These are phyloP conservation scores for Candida methanosorbosa DNA, from an alignment of 805 yeast genomes.

Conservation along the genomic window DNA sequence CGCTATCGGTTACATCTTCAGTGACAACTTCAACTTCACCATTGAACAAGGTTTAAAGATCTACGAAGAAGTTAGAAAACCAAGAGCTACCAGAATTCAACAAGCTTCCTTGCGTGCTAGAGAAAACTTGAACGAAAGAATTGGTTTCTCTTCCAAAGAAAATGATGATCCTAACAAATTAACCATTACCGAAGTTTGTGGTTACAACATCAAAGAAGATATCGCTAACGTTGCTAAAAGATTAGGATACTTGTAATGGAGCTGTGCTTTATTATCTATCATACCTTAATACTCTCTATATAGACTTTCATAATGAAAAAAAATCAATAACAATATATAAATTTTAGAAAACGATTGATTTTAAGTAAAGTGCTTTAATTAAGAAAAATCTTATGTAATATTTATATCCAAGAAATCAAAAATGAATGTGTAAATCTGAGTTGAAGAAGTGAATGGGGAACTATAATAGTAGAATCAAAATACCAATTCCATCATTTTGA, in stretches of 20 bases:
- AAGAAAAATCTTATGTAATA: too few relatives aligned
- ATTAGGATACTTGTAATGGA: too few relatives aligned
- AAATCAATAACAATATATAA: too few relatives aligned
- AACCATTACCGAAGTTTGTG: conserved; percentile 24
- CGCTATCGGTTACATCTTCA: conserved; percentile 20
- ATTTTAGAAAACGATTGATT: too few relatives aligned
- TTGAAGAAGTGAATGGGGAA: too few relatives aligned
- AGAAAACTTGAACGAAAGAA: conserved; percentile 23
- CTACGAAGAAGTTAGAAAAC: conserved; percentile 19
- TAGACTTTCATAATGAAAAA: too few relatives aligned
- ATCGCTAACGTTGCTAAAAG: conserved; percentile 9
- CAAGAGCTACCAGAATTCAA: conserved; percentile 23
- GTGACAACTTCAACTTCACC: conserved; percentile 16
- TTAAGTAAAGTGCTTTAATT: too few relatives aligned
- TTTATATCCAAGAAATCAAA: too few relatives aligned
- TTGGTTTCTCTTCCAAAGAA: conserved; percentile 20
- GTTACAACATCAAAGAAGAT: conserved; percentile 21
- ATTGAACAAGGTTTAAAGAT: conserved; percentile 16
- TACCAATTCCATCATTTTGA: conserved; percentile 56
- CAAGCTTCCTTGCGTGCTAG: conserved; percentile 24
- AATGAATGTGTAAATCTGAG: too few relatives aligned
- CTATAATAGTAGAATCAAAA: too few relatives aligned
- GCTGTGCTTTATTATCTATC: too few relatives aligned
- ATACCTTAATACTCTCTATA: too few relatives aligned
- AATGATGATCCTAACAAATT: conserved; percentile 13